Percentiles rank a stretch among this genome's conserved stretches.
Conservation (phyloP, 805 yeast genomes). For the Candida quercuum region DNA sequence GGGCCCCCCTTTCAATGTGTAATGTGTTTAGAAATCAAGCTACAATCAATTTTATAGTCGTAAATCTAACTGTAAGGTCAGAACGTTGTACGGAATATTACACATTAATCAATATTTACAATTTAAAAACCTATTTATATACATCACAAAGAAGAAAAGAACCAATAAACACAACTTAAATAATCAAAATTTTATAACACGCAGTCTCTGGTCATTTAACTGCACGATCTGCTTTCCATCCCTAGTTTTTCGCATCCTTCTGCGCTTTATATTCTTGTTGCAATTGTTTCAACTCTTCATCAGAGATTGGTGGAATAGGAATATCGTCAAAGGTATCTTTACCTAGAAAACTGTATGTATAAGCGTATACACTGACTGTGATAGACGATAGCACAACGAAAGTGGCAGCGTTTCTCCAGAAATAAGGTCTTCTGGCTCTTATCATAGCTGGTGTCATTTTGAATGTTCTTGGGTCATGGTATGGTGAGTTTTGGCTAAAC, state of each 20-base stretch:
- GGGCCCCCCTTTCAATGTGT: no score
- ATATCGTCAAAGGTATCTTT: constrained; percentile 85
- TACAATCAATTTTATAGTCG: no score
- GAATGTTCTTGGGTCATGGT: constrained; percentile 63
- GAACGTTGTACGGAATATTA: no score
- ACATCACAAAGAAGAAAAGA: no score
- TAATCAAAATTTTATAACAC: no score
- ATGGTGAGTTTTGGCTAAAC: constrained; percentile 32
- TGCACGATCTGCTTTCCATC: no score
- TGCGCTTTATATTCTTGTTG: constrained; percentile 62
- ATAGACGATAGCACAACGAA: constrained; percentile 56
- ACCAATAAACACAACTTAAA: no score
- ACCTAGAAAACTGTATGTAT: constrained; percentile 62
- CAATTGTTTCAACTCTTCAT: constrained; percentile 66
- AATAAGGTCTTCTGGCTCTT: constrained; percentile 84
- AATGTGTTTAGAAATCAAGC: no score
- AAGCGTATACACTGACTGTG: constrained; percentile 58
- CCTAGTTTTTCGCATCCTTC: constrained; percentile 15
- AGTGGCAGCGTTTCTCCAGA: constrained; percentile 66
- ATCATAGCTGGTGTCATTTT: constrained; percentile 92
- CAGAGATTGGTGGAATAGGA: constrained; percentile 89
- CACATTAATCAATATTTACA: no score
- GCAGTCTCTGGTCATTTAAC: no score
- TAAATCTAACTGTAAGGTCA: no score
- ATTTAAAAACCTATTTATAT: no score